Evolutionary conservation across 2,329 filamentous ascomycete species (phyloP), one percentile per base, ranked within the genome.

Genomic region (Aaosphaeria arxii): DNA sequence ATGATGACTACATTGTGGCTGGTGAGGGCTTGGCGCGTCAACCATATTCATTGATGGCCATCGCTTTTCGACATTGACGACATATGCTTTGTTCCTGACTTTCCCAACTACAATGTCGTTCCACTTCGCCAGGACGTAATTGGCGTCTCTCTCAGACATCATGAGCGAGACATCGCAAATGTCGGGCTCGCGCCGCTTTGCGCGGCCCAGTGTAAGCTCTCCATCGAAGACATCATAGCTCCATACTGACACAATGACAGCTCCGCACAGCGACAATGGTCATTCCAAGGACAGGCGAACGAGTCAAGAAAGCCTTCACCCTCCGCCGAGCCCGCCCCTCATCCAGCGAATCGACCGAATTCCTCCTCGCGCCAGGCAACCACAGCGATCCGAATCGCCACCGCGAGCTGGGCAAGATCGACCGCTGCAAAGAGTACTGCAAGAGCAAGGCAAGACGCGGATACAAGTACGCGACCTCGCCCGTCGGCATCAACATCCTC

Each of bases 211-310:
- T 46, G 69, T 71, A 66, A 57, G 67, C 43, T 47, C 49, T 50
- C 41, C 31, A 11, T 44, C 42, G 13, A 9, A 28, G 7, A 17
- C 17, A 29, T 29, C 31, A 44, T 38, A 30, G 13, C 39, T 24
- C 33, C 48, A 41, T 48, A 50, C 59, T 66, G 30, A 69, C 61
- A 47, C 45, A 5, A 35, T 35, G 17, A 47, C 59, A 91, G 79
- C 78, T 95, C 52, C 86, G 87, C 57, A 88, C 92, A 66, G 89
- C 89, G 56, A 94, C 89, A 40, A 91, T 95, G 69, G 87, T 97
- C 58, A 81, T 95, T 46, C 91, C 92, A 6, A 78, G 81, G 50
- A 96, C 91, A 3, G 91, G 92, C 61, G 88, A 95, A 71, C 88
- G 91, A 54, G 82, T 90, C 42, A 87, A 85, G 63, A 87, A 88